Conservation (phyloP, 2,329 filamentous ascomycete genomes). For the Mycogone perniciosa region DNA sequence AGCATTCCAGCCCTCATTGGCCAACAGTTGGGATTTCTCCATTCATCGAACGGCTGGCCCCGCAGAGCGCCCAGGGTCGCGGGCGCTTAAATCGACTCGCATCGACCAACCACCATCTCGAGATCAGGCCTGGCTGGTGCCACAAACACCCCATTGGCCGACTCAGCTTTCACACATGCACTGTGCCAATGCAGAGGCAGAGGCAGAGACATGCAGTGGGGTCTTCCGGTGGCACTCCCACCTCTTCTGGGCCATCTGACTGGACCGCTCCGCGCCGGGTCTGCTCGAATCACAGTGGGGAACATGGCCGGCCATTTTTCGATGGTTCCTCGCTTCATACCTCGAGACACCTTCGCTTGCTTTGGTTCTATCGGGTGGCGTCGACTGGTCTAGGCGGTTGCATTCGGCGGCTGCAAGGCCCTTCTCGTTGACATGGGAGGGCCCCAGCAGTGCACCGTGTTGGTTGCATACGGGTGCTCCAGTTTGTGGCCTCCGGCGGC, state of each 20-base stretch:
- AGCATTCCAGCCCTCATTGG: neutral
- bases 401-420: neutral
- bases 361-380: neutral
- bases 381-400: neutral
- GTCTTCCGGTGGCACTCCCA: neutral
- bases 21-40: neutral
- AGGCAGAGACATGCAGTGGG: neutral
- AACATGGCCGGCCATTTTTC: conserved; percentile 3
- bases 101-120: conserved; percentile 7
- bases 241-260: conserved; percentile 18
- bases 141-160: neutral
- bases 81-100: conserved; percentile 9
- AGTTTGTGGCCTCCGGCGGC: neutral
- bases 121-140: conserved; percentile 8
- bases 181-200: neutral
- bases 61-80: conserved; percentile 5
- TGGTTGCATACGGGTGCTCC: neutral
- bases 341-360: neutral
- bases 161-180: neutral
- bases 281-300: conserved; percentile 23
- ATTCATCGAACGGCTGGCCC: neutral
- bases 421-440: neutral
- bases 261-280: conserved; percentile 20
- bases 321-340: neutral
- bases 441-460: neutral